Base-by-base conservation (phyloP, 2,329 filamentous ascomycete species). In the Huntiella bhutanensis region DNA sequence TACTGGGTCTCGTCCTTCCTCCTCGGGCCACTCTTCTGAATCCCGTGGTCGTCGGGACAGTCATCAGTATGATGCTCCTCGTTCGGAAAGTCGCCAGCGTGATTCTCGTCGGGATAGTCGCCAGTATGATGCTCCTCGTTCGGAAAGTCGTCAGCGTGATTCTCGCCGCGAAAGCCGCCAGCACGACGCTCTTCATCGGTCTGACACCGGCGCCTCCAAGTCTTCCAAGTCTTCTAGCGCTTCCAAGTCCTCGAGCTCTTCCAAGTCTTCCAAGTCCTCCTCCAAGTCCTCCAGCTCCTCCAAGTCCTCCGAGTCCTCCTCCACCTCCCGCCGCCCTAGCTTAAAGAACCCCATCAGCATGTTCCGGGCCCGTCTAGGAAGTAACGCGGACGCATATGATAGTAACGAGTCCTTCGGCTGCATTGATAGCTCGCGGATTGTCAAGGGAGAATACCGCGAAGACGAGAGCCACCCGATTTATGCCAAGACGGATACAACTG, bases 381-480 rank as follows among this genome's bases (percentile, higher is more conserved):
- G 11, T 10, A 17, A 13, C 28, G 8, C 5, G 8, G 36, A 12
- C 5, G 33, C 41, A 1, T 19, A 22, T n/a, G n/a, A 15, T n/a
- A 45, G 47, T 22, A 37, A 19, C 8, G 37, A 15, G n/a, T 50
- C 48, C 3, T 50, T 50, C 44, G 41, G 43, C 4, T 50, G 48
- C 33, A 17, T 50, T 15, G 48, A 50, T n/a, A 50, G 48, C 13
- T 41, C 47, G 44, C 44, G 22, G 10, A 47, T 50, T 33, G 38
- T 19, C 22, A 28, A 28, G 6, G 22, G 22, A 28, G 7, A 7
- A 3, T 3, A 22, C 19, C 5, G 5, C 19, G 19, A 22, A 22
- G 5, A 22, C n/a, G n/a, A n/a, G 19, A 22, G 5, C 19, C 19
- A 22, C 19, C 19, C 19, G 19, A 5, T 22, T 22, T 22, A 22